Conservation (phyloP, 2,329 filamentous ascomycete species). For the Trichoderma brevicompactum region DNA sequence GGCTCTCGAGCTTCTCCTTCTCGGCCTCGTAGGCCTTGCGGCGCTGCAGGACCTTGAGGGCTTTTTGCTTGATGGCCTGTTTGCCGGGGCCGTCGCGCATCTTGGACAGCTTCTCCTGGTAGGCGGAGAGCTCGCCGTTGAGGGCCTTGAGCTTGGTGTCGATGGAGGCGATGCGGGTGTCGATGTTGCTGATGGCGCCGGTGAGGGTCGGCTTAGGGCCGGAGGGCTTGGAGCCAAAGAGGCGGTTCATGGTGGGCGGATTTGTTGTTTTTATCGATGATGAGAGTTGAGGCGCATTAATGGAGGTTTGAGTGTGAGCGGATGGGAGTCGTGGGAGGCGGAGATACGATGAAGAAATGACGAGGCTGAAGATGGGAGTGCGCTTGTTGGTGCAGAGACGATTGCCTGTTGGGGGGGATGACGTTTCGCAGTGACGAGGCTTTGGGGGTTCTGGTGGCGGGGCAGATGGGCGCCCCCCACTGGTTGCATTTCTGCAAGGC, state of each 20-base stretch:
- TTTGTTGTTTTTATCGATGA: background rate
- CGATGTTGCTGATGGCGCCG: constrained; percentile 82
- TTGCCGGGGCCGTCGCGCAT: constrained; percentile 98
- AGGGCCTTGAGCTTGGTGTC: constrained; percentile 94
- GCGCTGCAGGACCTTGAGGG: constrained; percentile 89
- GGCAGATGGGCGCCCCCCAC: background rate
- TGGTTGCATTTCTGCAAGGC: constrained; percentile 19
- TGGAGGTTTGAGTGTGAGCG: too few species aligned
- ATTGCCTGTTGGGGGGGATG: constrained; percentile 21
- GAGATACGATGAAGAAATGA: background rate
- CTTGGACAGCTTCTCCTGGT: constrained; percentile 84
- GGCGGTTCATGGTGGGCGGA: constrained; percentile 76
- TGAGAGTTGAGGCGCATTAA: background rate
- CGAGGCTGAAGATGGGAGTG: constrained; percentile 14
- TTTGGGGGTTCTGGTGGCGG: background rate
- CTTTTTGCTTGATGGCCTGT: constrained; percentile 88
- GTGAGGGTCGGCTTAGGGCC: constrained; percentile 88
- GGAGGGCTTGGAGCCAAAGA: constrained; percentile 87
- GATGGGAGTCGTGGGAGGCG: background rate
- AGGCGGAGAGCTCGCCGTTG: constrained; percentile 85
- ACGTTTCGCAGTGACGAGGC: constrained; percentile 30
- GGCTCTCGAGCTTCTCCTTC: constrained; percentile 89
- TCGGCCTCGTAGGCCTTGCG: constrained; percentile 94
- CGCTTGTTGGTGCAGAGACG: background rate
- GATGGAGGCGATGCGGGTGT: constrained; percentile 80